Conservation (phyloP, 495 filamentous ascomycete species). For the Viridothelium virens region DNA sequence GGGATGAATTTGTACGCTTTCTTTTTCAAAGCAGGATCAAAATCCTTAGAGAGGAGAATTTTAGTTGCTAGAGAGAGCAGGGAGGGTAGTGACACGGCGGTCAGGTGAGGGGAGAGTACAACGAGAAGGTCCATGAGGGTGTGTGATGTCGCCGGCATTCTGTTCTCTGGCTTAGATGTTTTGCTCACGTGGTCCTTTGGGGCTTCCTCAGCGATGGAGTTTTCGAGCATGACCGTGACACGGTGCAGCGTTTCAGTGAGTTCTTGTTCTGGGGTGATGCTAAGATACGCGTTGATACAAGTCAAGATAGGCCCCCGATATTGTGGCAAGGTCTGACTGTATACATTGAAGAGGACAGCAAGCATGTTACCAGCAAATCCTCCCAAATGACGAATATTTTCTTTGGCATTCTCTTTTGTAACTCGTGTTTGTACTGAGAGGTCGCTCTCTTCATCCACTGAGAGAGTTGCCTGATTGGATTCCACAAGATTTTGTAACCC, state of each 20-base stretch:
- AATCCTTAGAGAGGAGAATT: conserved; percentile 61
- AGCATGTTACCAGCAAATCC: conserved; percentile 76
- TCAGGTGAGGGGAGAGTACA: conserved; percentile 87
- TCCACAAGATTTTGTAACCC: conserved; percentile 80
- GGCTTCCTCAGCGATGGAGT: conserved; percentile 57
- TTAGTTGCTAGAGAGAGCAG: conserved; percentile 77
- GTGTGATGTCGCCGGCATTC: conserved; percentile 87
- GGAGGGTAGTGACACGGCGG: conserved; percentile 66
- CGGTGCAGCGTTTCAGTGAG: conserved; percentile 79
- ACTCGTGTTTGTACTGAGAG: conserved; percentile 63
- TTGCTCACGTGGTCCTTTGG: conserved; percentile 50
- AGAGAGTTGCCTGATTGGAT: conserved; percentile 72
- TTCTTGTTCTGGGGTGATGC: conserved; percentile 60
- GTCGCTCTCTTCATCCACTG: conserved; percentile 55
- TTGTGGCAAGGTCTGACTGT: conserved; percentile 88
- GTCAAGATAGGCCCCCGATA: conserved; percentile 80
- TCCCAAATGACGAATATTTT: conserved; percentile 72
- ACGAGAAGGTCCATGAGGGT: conserved; percentile 94
- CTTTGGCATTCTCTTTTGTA: conserved; percentile 61
- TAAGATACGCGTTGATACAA: conserved; percentile 89
- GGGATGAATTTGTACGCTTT: conserved; percentile 98
- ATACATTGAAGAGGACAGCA: conserved; percentile 95
- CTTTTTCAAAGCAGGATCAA: conserved; percentile 92
- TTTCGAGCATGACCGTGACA: conserved; percentile 74
- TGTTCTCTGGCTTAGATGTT: conserved; percentile 51